Base-by-base conservation (phyloP, 805 yeast genomes). In the Ogataea pini region DNA sequence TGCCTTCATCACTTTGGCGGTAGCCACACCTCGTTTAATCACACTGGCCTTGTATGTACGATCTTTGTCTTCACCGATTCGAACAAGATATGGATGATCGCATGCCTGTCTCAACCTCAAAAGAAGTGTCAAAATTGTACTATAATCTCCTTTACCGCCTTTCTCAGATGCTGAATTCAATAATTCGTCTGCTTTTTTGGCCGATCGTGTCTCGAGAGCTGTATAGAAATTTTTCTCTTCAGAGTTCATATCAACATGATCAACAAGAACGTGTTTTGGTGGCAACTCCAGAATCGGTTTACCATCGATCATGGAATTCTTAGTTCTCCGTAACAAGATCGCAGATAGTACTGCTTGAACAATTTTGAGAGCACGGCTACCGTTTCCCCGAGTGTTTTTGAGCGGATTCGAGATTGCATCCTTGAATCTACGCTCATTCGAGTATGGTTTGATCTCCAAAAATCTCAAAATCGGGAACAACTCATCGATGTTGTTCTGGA, bases 91-190 rank as follows among this genome's bases (percentile, higher is more conserved):
- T 33, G 83, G 80, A 63, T 89, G 97, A 60, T 86, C 82, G 61
- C 96, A 86, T 3, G 96, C 91, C 68, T 91, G 97, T 50, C 98
- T 76, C 58, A 91, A 71, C 42, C 97, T 76, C 39, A 91, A 69
- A 43, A 91, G 73, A 55, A 90, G 68, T 0, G 89, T 82, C 54
- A 91, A 77, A 44, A 89, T 80, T 50, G 77, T 76, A 2, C 85
- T 77, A 56, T 80, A 81, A 49, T 71, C 70, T 12, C 65, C 67
- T 13, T 48, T 48, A 19, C 46, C 50, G 20, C 29, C 29, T 13
- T 27, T 39, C 10, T 44, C 44, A 6, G 31, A 33, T 7, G 42
- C 50, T 9, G 67, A 46, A 24, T 61, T 56, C 65, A 82, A 59
- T 47, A 80, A 64, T 42, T 63, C 63, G 52, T 66, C 62, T 0